Conservation (phyloP, 768 basidiomycete species). For the Xerocomellus amylosporus region DNA sequence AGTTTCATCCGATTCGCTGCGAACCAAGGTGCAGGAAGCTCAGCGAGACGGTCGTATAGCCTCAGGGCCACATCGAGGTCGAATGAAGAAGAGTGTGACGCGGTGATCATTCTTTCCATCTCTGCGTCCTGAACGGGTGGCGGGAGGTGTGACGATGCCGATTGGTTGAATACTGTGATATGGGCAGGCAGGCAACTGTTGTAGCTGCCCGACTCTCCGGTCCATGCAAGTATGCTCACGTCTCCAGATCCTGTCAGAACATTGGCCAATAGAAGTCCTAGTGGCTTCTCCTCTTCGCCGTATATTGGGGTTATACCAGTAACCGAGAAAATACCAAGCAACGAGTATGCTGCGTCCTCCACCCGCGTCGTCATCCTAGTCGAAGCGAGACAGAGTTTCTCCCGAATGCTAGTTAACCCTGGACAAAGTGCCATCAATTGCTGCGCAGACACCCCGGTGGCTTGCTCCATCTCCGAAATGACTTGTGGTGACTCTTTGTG, state of each 20-base stretch:
- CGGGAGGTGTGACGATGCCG: too few species aligned
- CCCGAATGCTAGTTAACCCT: not conserved
- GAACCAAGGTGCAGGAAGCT: not conserved
- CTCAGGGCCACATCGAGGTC: too few species aligned
- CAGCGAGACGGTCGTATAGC: too few species aligned
- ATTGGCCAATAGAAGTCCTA: not conserved
- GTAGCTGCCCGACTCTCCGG: not conserved
- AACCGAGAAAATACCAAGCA: not conserved
- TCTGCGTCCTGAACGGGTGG: not conserved
- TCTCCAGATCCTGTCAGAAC: not conserved
- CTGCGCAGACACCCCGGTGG: not conserved
- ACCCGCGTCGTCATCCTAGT: not conserved
- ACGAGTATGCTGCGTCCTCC: not conserved
- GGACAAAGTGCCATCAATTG: not conserved
- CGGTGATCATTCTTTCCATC: not conserved
- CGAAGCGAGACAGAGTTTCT: not conserved
- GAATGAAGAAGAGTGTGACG: not conserved
- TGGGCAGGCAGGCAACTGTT: too few species aligned
- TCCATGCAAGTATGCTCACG: not conserved
- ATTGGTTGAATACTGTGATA: too few species aligned
- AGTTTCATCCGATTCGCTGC: not conserved
- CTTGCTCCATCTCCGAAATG: not conserved
- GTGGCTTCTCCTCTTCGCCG: not conserved
- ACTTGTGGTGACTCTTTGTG: not conserved
- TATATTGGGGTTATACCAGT: not conserved